Conservation (phyloP, 2,329 filamentous ascomycete species). For the Pseudogymnoascus sp. region DNA sequence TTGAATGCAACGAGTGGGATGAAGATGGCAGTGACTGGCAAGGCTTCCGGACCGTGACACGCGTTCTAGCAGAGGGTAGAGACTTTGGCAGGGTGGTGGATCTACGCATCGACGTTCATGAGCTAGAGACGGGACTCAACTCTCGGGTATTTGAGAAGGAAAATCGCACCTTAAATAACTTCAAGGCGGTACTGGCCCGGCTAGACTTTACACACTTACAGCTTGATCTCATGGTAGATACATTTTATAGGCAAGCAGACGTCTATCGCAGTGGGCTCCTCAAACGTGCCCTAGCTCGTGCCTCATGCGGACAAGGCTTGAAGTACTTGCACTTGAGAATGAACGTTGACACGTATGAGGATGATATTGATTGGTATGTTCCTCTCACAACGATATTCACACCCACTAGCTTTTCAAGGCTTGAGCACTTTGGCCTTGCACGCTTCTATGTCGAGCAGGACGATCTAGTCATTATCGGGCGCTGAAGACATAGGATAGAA, state of each 20-base stretch:
- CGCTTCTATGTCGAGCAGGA: conserved; percentile 20
- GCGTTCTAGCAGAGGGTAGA: conserved; percentile 20
- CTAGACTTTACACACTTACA: conserved; percentile 25
- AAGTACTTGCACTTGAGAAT: conserved; percentile 21
- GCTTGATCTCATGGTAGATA: conserved; percentile 19
- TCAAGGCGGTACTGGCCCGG: conserved; percentile 18
- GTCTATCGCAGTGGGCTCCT: conserved; percentile 17
- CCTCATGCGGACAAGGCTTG: conserved; percentile 15
- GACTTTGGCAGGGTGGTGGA: conserved; percentile 25
- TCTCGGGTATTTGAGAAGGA: conserved; percentile 25
- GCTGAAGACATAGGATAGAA: too few species aligned
- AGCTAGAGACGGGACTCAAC: conserved; percentile 27
- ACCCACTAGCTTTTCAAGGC: conserved; percentile 20
- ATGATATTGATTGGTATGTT: neutral
- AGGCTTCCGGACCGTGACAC: conserved; percentile 26
- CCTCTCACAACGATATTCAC: conserved; percentile 27
- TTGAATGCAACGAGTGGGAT: conserved; percentile 11
- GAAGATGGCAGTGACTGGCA: conserved; percentile 23
- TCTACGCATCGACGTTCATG: conserved; percentile 28
- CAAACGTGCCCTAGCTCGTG: conserved; percentile 13
- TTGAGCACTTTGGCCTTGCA: conserved; percentile 28
- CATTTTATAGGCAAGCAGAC: neutral
- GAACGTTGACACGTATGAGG: neutral
- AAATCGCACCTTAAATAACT: conserved; percentile 20
- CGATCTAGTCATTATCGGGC: too few species aligned